These are phyloP conservation scores for Aristolochia californica DNA, from an alignment of 164 flowering plant species.

Conservation along the genomic window DNA sequence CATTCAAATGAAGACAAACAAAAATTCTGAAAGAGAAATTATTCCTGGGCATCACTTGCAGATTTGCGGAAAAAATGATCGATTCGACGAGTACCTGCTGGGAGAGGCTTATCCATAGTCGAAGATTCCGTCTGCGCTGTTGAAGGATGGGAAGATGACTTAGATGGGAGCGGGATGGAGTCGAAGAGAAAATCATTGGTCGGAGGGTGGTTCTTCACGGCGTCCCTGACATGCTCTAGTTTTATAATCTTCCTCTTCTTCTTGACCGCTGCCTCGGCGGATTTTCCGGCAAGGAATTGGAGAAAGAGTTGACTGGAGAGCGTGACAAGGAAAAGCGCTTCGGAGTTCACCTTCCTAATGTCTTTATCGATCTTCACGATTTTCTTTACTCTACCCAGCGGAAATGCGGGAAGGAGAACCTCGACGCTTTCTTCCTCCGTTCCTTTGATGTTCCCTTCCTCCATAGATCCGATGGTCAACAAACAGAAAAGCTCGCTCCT, in stretches of 20 bases:
- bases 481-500: no score
- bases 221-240: slow-evolving; percentile 49
- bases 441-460: slow-evolving; percentile 15
- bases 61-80: slow-evolving; percentile 54
- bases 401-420: slow-evolving; percentile 29
- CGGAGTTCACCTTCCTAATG: slow-evolving; percentile 59
- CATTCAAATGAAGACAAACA: no score
- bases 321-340: slow-evolving; percentile 57
- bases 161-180: slow-evolving; percentile 39
- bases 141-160: slow-evolving; percentile 18
- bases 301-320: slow-evolving; percentile 65
- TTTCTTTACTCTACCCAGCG: slow-evolving; percentile 53
- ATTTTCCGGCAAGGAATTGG: slow-evolving; percentile 57
- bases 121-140: slow-evolving; percentile 11
- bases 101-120: slow-evolving; percentile 25
- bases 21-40: no score
- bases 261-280: slow-evolving; percentile 37
- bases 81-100: slow-evolving; percentile 50
- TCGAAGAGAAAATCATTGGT: slow-evolving; percentile 82
- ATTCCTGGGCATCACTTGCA: slow-evolving; percentile 9
- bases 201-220: slow-evolving; percentile 61
- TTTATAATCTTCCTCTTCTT: slow-evolving; percentile 69
- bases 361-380: slow-evolving; percentile 73
- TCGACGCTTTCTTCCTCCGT: slow-evolving; percentile 18
- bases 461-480: no score